phyloP scores from a whole-genome alignment of 75 land plant species.

The Adiantum capillusveneris region DNA sequence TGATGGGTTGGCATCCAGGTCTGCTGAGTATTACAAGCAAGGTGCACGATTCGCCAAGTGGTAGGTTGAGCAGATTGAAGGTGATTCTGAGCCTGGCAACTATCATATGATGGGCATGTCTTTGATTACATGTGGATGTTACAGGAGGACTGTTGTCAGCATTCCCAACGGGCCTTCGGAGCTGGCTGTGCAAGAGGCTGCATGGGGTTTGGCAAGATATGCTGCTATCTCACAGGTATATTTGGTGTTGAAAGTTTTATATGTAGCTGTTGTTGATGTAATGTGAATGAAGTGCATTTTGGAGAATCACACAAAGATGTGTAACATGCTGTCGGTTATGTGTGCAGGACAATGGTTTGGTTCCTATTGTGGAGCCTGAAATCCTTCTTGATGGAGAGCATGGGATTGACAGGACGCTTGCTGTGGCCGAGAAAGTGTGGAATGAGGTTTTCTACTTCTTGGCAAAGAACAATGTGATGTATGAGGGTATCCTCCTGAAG shows the following conservation, averaged over 20 bases:
- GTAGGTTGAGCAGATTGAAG: slow-evolving; percentile 10
- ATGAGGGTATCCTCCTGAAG: slow-evolving; percentile 76
- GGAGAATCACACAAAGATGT: too few species aligned
- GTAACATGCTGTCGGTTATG: too few species aligned
- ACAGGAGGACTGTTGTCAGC: slow-evolving; percentile 77
- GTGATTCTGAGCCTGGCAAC: background rate
- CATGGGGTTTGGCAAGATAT: slow-evolving; percentile 83
- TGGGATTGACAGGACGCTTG: slow-evolving; percentile 58
- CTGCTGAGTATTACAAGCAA: slow-evolving; percentile 79
- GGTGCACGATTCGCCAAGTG: slow-evolving; percentile 86
- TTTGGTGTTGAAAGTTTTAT: too few species aligned
- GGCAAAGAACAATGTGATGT: slow-evolving; percentile 76
- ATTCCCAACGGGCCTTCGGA: slow-evolving; percentile 79
- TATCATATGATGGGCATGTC: background rate
- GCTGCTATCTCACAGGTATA: slow-evolving; percentile 63
- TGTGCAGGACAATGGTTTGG: slow-evolving; percentile 66
- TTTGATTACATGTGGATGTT: too few species aligned
- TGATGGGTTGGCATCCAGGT: slow-evolving; percentile 72
- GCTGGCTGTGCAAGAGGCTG: slow-evolving; percentile 70
- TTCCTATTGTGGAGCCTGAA: slow-evolving; percentile 87
- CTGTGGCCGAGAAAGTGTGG: slow-evolving; percentile 56
- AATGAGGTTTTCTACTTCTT: slow-evolving; percentile 64
- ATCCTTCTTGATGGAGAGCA: slow-evolving; percentile 71
- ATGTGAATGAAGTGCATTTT: too few species aligned
- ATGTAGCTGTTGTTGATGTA: too few species aligned